Conservation (phyloP, 1,284 basidiomycete genomes). For the Laetiporus sulphureus region DNA sequence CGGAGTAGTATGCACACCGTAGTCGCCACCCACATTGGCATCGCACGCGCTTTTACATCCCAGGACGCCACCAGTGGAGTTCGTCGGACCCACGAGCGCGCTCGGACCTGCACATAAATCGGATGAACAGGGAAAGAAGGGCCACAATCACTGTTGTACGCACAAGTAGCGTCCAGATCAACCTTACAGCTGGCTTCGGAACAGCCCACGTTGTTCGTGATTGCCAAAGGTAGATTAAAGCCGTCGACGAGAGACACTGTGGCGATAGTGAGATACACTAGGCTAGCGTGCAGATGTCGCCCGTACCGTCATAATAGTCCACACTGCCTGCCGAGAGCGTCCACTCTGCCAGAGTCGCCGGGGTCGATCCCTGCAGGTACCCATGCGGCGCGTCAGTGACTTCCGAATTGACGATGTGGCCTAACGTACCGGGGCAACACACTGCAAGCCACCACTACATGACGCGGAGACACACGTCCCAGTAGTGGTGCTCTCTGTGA, state of each 20-base stretch:
- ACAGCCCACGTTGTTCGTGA: slow-evolving; percentile 33
- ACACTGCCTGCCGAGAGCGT: slow-evolving; percentile 27
- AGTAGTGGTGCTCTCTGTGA: slow-evolving; percentile 27
- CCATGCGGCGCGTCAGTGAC: not conserved
- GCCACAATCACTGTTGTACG: slow-evolving; percentile 3
- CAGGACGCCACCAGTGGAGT: slow-evolving; percentile 31
- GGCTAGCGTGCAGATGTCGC: not conserved
- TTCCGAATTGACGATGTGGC: slow-evolving; percentile 6
- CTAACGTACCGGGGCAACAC: slow-evolving; percentile 31
- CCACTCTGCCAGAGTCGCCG: slow-evolving; percentile 38
- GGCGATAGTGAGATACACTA: not conserved
- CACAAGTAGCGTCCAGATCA: slow-evolving; percentile 35
- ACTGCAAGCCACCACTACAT: slow-evolving; percentile 41
- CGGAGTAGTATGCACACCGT: slow-evolving; percentile 16
- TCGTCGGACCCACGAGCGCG: slow-evolving; percentile 24
- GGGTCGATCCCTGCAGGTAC: slow-evolving; percentile 30
- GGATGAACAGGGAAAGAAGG: not conserved
- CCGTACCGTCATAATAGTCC: slow-evolving; percentile 36
- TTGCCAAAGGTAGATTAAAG: slow-evolving; percentile 34
- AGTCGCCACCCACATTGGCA: slow-evolving; percentile 33
- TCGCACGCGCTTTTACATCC: slow-evolving; percentile 39
- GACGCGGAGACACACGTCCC: slow-evolving; percentile 37
- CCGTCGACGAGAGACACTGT: slow-evolving; percentile 36
- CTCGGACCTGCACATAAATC: slow-evolving; percentile 24
- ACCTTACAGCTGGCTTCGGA: slow-evolving; percentile 33